Conservation (phyloP, 129 eudicot species). For the Cynara cardunculus region DNA sequence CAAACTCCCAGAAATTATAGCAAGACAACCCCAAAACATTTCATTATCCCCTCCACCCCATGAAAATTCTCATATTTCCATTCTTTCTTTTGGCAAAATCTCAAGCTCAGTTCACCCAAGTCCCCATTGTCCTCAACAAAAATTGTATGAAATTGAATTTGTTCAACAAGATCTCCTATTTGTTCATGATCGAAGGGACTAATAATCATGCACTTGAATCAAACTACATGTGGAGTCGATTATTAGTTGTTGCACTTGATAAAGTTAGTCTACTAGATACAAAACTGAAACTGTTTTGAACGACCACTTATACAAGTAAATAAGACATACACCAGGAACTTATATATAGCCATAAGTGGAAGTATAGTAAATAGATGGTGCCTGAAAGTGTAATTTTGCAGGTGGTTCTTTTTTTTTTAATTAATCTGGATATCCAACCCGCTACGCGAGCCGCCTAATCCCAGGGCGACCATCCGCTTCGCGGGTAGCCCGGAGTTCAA, state of each 20-base stretch:
- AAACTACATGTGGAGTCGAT: not conserved
- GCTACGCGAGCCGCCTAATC: no score
- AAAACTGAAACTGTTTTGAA: not conserved
- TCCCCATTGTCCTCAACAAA: not conserved
- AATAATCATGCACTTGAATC: not conserved
- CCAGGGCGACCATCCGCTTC: no score
- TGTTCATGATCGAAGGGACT: slow-evolving; percentile 2
- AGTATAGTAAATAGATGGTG: not conserved
- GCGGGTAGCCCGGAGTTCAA: no score
- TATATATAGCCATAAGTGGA: not conserved
- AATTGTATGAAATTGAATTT: not conserved
- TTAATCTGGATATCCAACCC: no score
- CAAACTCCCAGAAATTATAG: slow-evolving; percentile 1
- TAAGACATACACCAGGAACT: not conserved
- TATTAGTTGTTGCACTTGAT: not conserved
- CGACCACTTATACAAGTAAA: not conserved
- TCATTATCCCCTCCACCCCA: not conserved
- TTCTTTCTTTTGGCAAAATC: not conserved
- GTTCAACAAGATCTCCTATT: not conserved
- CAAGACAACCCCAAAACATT: not conserved
- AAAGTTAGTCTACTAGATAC: not conserved
- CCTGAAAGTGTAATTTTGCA: not conserved
- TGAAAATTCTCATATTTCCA: not conserved
- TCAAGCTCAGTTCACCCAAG: not conserved
- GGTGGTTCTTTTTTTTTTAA: no score